Evolutionary conservation across 1,139 yeast species (phyloP).

Genomic region (Dujonia santamariae): DNA sequence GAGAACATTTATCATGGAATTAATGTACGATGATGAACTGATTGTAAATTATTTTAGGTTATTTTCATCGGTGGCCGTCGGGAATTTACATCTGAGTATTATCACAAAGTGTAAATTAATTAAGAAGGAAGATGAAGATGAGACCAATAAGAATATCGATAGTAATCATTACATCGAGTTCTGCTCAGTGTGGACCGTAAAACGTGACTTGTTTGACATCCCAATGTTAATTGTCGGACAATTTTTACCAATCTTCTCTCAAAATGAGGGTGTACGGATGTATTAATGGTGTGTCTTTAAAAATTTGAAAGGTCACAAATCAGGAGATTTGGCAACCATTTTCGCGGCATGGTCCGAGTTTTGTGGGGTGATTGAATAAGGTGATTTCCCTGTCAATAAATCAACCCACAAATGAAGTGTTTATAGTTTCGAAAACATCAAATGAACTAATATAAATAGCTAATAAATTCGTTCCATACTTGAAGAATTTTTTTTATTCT

Average conservation of each 20-base stretch:
- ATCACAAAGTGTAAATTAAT: slow-evolving; percentile 47
- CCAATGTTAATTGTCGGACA: slow-evolving; percentile 58
- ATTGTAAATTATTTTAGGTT: slow-evolving; percentile 42
- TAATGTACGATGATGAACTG: slow-evolving; percentile 48
- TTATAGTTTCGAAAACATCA: too few relatives aligned
- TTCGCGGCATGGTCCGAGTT: too few relatives aligned
- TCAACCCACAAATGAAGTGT: too few relatives aligned
- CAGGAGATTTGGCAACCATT: too few relatives aligned
- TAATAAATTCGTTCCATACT: too few relatives aligned
- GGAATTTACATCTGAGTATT: slow-evolving; percentile 48
- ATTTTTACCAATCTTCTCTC: slow-evolving; percentile 45
- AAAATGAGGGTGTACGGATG: slow-evolving; percentile 34
- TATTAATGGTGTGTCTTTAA: too few relatives aligned
- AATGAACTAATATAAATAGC: too few relatives aligned
- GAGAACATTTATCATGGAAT: slow-evolving; percentile 50
- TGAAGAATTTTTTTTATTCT: too few relatives aligned
- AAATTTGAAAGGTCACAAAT: too few relatives aligned
- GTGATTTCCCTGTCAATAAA: too few relatives aligned
- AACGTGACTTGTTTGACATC: slow-evolving; percentile 84
- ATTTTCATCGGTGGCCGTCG: slow-evolving; percentile 50
- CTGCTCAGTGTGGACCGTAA: slow-evolving; percentile 63
- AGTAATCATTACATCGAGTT: slow-evolving; percentile 39
- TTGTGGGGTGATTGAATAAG: too few relatives aligned
- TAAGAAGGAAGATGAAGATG: slow-evolving; percentile 19
- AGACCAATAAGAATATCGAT: slow-evolving; percentile 2